Conservation (phyloP, 1,284 basidiomycete genomes). For the Wallemia hederae region DNA sequence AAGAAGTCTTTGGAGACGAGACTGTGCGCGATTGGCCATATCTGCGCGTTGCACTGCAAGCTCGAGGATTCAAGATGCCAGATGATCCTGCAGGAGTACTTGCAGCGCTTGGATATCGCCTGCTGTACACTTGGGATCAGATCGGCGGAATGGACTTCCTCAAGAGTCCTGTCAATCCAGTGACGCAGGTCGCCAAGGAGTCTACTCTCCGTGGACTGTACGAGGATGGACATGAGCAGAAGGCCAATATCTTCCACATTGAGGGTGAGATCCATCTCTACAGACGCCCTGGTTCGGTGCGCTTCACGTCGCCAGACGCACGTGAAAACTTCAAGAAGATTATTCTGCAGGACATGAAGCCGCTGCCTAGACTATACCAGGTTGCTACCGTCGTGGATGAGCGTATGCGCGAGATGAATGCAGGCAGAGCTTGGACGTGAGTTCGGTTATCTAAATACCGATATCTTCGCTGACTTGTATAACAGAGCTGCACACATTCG, state of each 20-base stretch:
- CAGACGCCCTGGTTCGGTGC: background rate
- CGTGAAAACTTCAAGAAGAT: background rate
- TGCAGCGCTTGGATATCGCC: background rate
- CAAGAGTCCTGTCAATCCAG: slow-evolving; percentile 1
- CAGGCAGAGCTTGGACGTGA: background rate
- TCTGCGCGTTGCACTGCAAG: background rate
- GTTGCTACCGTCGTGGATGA: background rate
- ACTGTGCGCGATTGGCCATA: background rate
- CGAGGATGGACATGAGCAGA: background rate
- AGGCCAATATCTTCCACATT: background rate
- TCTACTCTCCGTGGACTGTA: background rate
- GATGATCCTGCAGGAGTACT: background rate
- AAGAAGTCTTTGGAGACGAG: background rate
- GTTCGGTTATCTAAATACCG: background rate
- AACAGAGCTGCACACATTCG: background rate
- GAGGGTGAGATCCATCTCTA: slow-evolving; percentile 1
- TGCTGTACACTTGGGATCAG: background rate
- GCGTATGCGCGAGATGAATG: background rate
- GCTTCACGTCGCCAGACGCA: background rate
- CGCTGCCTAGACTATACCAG: background rate
- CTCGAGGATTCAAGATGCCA: background rate
- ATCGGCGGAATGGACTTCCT: background rate
- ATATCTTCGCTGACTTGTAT: background rate
- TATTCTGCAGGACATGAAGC: background rate
- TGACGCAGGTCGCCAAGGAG: background rate